Evolutionary conservation across 306 rosid species (phyloP), one percentile per base, ranked within the genome.

Genomic region (Castanea sativa): DNA sequence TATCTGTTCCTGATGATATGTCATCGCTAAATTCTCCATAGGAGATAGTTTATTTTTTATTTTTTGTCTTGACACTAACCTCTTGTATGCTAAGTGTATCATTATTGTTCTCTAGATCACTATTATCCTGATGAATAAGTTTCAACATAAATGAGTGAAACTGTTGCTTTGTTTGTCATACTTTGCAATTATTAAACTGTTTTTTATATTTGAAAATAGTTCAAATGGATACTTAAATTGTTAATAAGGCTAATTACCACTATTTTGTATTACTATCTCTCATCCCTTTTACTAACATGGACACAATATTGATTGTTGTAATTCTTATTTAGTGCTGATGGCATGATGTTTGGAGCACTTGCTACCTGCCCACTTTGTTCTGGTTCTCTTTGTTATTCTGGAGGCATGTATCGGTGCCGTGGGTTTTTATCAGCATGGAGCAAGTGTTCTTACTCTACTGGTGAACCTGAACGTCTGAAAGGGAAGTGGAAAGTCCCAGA

Each of bases 321-420:
- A 19, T 56, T 64, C 64, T 69, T 81, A 29, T 74, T 71, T 76
- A 95, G 99, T 78, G 96, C 93, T 56, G 99, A 95, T 81, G 99
- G 96, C 69, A 95, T 95, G 99, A 89, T 95, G 93, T 95, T 92
- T 91, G 99, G 99, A 90, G 92, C 88, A 73, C 98, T 93, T 83
- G 80, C 78, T 61, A 81, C 71, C 64, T 95, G 99, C 83, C 90
- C 98, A 5, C 74, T 93, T 30, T 95, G 99, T 85, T 83, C 94
- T 69, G 87, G 96, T 67, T 83, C 73, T 73, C 85, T 95, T 85
- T 94, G 83, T 61, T 91, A 89, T 79, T 86, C 96, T 80, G 94
- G 96, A 78, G 98, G 96, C 76, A 86, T 85, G 92, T 93, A 90
- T 80, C 90, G 90, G 74, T 95, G 99, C 82, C 86, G 51, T 29